Evolutionary conservation across 768 basidiomycete genomes (phyloP).

Genomic region (Phaffia australis): DNA sequence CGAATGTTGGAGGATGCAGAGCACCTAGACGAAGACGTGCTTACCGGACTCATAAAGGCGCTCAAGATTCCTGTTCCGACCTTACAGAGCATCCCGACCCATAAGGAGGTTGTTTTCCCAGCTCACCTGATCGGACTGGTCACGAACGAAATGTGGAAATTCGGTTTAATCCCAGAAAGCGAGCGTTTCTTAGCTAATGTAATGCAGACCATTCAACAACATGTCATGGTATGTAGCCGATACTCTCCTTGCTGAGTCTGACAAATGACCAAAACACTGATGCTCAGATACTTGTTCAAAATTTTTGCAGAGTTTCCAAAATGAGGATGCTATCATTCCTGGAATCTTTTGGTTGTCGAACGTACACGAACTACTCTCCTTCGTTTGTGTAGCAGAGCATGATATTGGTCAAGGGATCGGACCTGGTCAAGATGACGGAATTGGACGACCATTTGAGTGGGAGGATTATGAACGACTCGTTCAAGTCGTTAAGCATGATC

Average conservation of each 20-base stretch:
- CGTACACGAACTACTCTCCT: conserved; percentile 97
- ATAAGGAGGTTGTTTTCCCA: conserved; percentile 97
- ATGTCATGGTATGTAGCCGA: conserved; percentile 74
- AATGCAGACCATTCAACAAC: conserved; percentile 93
- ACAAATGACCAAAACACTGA: conserved; percentile 24
- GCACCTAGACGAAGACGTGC: conserved; percentile 81
- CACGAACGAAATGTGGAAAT: conserved; percentile 99
- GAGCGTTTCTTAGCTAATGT: conserved; percentile 97
- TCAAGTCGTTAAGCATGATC: conserved; percentile 95
- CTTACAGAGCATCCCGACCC: conserved; percentile 76
- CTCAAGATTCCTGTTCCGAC: conserved; percentile 88
- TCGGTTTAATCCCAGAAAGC: conserved; percentile 89
- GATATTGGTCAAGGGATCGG: conserved; percentile 98
- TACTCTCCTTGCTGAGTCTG: conserved; percentile 7
- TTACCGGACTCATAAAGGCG: conserved; percentile 77
- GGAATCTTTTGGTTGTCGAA: conserved; percentile 99
- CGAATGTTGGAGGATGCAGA: conserved; percentile 81
- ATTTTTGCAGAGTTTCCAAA: conserved; percentile 48
- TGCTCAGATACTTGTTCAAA: not conserved
- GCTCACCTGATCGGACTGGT: conserved; percentile 94
- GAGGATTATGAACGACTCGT: conserved; percentile 91
- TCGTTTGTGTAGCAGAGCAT: conserved; percentile 96
- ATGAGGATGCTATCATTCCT: conserved; percentile 90
- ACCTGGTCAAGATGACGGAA: conserved; percentile 79
- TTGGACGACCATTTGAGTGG: conserved; percentile 86